These are phyloP conservation scores for Fusarium clavum DNA, from an alignment of 2,329 filamentous ascomycete genomes.

Conservation along the genomic window DNA sequence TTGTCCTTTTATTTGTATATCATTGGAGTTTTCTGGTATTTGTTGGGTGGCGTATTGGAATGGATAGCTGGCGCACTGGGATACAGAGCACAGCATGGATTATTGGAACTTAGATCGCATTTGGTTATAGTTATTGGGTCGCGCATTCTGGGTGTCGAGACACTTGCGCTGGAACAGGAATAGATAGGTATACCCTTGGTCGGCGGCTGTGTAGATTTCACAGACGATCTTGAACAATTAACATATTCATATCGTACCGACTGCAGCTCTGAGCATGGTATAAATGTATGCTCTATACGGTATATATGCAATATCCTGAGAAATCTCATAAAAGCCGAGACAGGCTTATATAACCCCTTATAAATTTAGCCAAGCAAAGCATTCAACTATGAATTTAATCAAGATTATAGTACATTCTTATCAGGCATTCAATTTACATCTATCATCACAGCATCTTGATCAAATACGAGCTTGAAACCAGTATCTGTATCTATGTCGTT, in stretches of 20 bases:
- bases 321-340: background rate
- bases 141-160: slow-evolving; percentile 12
- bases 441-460: background rate
- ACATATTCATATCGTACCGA: slow-evolving; percentile 4
- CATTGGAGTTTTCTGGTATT: slow-evolving; percentile 27
- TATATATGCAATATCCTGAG: background rate
- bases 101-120: slow-evolving; percentile 27
- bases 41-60: slow-evolving; percentile 27
- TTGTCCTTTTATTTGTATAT: slow-evolving; percentile 34
- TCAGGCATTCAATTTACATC: background rate
- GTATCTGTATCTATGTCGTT: slow-evolving; percentile 9
- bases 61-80: slow-evolving; percentile 20
- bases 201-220: slow-evolving; percentile 17
- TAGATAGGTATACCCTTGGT: slow-evolving; percentile 41
- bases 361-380: background rate
- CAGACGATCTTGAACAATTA: slow-evolving; percentile 30
- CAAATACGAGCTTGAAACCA: background rate
- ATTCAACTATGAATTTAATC: background rate
- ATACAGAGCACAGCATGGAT: slow-evolving; percentile 30
- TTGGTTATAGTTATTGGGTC: slow-evolving; percentile 25
- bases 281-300: background rate
- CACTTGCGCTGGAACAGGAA: slow-evolving; percentile 24
- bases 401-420: background rate
- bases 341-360: too few relatives aligned
- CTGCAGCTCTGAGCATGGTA: background rate